Base-by-base conservation (phyloP, 2,329 filamentous ascomycete species). In the Anisogramma anomala region DNA sequence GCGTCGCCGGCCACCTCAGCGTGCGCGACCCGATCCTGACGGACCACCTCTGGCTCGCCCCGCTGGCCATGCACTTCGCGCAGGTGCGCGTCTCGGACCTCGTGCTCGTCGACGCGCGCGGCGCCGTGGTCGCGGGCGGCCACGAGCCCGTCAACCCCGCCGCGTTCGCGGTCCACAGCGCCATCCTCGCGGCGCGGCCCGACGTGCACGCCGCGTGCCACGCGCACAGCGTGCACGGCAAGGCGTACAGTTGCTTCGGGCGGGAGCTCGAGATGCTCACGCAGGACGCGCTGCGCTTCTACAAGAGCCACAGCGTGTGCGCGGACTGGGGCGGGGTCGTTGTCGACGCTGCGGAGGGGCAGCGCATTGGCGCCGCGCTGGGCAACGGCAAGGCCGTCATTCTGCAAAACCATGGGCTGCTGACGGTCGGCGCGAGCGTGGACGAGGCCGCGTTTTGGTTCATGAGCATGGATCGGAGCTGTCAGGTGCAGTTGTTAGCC, bases 361-460 rank as follows among this genome's bases (percentile, higher is more conserved):
- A 69, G 36, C 63, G 70, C 15, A 74, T 86, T 34, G 80, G 80
- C 0, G 62, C 61, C 3, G 74, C 79, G 0, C 60, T 86, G 4
- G 82, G 80, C 0, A 48, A 63, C 0, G 72, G 71, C 45, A 81
- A 71, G 54, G 78, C 69, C 1, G 66, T 75, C 49, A 79, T 84
- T 25, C 58, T 85, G 34, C 65, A 77, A 42, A 86, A 85, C 54
- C 82, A 85, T 50, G 82, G 82, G 0, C 58, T 86, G 10, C 51
- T 85, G 36, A 84, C 79, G 0, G 79, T 83, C 0, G 82, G 82
- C 0, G 52, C 56, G 3, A 85, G 79, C 0, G 80, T 86, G 2
- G 82, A 85, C 49, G 82, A 85, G 58, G 81, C 82, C 0, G 79
- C 79, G 0, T 84, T 77, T 55, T 57, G 83, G 41, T 84, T 81